Percentiles rank a stretch among this genome's conserved stretches.
Evolutionary conservation across 345 rosid species (phyloP).

Genomic region (Atalantia buxifolia): DNA sequence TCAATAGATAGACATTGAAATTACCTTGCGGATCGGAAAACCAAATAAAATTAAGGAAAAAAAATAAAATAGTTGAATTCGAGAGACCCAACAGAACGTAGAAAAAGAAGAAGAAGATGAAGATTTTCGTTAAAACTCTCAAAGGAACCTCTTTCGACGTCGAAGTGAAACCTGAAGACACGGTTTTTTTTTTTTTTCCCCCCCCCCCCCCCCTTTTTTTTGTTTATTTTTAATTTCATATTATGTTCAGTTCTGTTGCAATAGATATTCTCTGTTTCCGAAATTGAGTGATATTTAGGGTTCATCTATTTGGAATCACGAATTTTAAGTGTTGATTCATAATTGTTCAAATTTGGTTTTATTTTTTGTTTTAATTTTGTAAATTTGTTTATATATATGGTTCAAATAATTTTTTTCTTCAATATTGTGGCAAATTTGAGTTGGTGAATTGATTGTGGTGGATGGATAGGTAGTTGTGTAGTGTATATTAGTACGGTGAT

Average conservation of each 20-base stretch:
- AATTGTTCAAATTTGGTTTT: background rate
- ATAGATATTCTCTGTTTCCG: background rate
- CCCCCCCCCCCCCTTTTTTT: background rate
- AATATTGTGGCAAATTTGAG: background rate
- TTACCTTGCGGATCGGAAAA: background rate
- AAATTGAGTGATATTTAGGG: constrained; percentile 6
- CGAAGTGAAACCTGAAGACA: constrained; percentile 62
- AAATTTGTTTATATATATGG: background rate
- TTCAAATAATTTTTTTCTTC: background rate
- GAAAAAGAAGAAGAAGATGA: constrained; percentile 38
- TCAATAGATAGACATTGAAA: background rate
- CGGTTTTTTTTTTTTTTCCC: constrained; percentile 23
- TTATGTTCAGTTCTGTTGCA: background rate
- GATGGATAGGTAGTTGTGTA: background rate
- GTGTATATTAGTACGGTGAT: background rate
- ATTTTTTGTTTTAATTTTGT: background rate
- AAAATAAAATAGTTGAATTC: background rate
- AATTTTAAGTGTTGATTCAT: background rate
- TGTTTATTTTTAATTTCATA: background rate
- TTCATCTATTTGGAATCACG: background rate
- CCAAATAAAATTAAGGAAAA: background rate
- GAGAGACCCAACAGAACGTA: background rate
- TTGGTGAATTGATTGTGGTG: background rate
- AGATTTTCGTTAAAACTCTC: constrained; percentile 72
- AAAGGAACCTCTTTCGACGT: constrained; percentile 67